Evolutionary conservation across 805 yeast species (phyloP), one percentile per base, ranked within the genome.

Genomic region (Suhomyces faveliae): DNA sequence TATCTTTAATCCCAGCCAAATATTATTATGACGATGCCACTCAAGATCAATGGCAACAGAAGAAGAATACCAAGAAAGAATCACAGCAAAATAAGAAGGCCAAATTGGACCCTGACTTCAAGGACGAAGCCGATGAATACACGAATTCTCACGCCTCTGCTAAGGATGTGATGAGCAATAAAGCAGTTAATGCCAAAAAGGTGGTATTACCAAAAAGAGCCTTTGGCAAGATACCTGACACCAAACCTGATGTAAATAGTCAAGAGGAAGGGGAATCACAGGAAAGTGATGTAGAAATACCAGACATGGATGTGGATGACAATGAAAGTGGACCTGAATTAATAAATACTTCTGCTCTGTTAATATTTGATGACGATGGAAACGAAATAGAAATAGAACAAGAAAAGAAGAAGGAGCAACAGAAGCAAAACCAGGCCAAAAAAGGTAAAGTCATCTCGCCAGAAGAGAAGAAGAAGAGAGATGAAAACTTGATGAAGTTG

Each of bases 1-100:
- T 92, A 50, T 89, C 97, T 17, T 73, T 92, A 65, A 91, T 92
- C 49, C 97, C 98, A 3, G 96, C 97, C 2, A 89, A 90, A 62
- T 90, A 86, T 61, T 92, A 92, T 64, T 90, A 88, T 63, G 97
- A 91, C 64, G 96, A 87, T 35, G 92, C 88, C 49, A 85, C 92
- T 2, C 83, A 85, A 58, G 84, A 85, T 45, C 97, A 92, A 68
- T 91, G 97, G 97, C 84, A 85, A 57, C 85, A 84, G 57, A 87
- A 83, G 71, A 89, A 89, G 72, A 80, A 84, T 67, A 67, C 81
- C 24, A 87, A 85, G 57, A 80, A 77, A 46, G 89, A 88, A 55
- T 66, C 74, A 17, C 80, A 74, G 54, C 74, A 71, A 45, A 82
- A 79, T 53, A 87, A 86, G 62, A 72, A 80, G 54, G 79, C 81